These are phyloP conservation scores for Sequoiadendron giganteum DNA, from an alignment of 75 land plant species.

Conservation along the genomic window DNA sequence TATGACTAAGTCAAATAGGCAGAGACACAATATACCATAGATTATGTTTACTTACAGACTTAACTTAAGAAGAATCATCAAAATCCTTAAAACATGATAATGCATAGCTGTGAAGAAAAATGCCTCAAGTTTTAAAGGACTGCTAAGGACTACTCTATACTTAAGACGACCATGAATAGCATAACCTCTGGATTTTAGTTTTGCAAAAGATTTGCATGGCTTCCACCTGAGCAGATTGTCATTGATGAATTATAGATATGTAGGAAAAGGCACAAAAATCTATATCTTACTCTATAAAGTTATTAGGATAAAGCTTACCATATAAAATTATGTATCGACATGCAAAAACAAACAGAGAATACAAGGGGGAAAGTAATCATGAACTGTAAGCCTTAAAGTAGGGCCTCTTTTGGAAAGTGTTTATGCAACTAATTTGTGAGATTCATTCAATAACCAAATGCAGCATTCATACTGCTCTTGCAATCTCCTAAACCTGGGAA, in stretches of 20 bases:
- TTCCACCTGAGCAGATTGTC: not conserved
- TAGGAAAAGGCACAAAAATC: not conserved
- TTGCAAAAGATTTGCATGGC: not conserved
- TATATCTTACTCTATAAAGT: not conserved
- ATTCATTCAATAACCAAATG: not conserved
- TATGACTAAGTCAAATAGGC: not conserved
- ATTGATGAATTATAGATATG: not conserved
- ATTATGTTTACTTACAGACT: not conserved
- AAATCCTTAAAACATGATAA: not conserved
- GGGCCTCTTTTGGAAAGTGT: not conserved
- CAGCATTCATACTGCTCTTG: not conserved
- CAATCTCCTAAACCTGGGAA: not conserved
- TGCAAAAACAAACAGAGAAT: not conserved
- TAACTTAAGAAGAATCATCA: not conserved
- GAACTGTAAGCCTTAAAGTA: not conserved
- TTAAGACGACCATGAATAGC: not conserved
- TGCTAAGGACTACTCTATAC: not conserved
- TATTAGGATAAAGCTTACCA: not conserved
- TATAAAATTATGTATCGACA: not conserved
- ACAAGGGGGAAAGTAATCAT: not conserved
- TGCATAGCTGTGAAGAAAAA: not conserved
- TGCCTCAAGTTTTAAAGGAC: not conserved
- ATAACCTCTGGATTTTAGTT: not conserved
- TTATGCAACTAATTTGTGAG: not conserved
- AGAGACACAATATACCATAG: not conserved